phyloP scores from a whole-genome alignment of 352 stramenopile genomes.

The Peronospora destructor region DNA sequence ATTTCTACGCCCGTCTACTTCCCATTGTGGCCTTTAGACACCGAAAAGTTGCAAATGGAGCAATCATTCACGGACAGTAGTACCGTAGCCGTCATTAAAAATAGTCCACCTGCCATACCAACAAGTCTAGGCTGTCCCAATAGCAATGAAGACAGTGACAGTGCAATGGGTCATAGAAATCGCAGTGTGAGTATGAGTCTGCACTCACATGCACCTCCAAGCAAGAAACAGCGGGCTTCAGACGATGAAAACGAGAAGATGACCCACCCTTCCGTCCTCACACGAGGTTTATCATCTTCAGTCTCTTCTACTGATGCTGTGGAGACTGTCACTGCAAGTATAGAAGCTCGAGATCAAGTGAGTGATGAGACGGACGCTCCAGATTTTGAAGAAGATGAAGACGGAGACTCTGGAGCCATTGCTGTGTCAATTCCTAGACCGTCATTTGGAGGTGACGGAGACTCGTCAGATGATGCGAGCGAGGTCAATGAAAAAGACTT shows the following conservation, averaged over 20 bases:
- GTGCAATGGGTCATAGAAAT: conserved; percentile 33
- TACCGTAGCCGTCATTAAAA: conserved; percentile 26
- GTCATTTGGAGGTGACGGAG: conserved; percentile 15
- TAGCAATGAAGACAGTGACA: conserved; percentile 16
- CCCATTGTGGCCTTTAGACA: background rate
- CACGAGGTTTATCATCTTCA: conserved; percentile 4
- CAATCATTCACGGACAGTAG: conserved; percentile 23
- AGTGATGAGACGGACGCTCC: conserved; percentile 21
- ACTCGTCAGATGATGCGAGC: conserved; percentile 28
- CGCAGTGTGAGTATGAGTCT: conserved; percentile 68
- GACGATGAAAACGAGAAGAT: conserved; percentile 61
- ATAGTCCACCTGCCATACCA: conserved; percentile 6
- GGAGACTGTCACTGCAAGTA: conserved; percentile 3
- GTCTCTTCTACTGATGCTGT: conserved; percentile 9
- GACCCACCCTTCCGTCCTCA: conserved; percentile 18
- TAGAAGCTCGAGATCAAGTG: conserved; percentile 20
- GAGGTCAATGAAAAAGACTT: conserved; percentile 74
- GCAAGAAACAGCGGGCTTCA: conserved; percentile 74
- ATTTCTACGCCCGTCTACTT: background rate
- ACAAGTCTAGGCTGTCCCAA: conserved; percentile 11
- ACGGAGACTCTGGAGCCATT: background rate
- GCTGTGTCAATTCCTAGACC: conserved; percentile 11
- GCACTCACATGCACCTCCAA: conserved; percentile 46
- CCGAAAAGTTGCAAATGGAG: conserved; percentile 14
- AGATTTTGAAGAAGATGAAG: conserved; percentile 23